Percentiles rank a stretch among this genome's conserved stretches.
phyloP scores from a whole-genome alignment of 495 filamentous ascomycete species.

The Hypoxylon perforatum region DNA sequence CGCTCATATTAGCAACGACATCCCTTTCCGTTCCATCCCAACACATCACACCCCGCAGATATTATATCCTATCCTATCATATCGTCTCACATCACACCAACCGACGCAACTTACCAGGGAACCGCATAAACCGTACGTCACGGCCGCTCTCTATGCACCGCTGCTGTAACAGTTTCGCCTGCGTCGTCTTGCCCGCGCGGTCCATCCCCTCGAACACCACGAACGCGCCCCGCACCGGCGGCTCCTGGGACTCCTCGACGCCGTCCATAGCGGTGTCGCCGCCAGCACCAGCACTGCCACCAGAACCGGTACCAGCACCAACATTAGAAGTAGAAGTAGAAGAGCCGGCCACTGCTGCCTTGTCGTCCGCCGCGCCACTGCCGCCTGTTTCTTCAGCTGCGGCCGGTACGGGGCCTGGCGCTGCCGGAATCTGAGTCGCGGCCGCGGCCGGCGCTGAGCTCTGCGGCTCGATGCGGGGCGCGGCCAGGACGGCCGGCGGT shows the following conservation, averaged over 20 bases:
- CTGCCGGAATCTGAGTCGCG: constrained; percentile 35
- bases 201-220: constrained; percentile 95
- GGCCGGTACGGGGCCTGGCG: constrained; percentile 1
- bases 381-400: constrained; percentile 5
- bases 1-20: background rate
- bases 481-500: constrained; percentile 29
- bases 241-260: constrained; percentile 26
- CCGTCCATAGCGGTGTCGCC: constrained; percentile 34
- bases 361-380: constrained; percentile 17
- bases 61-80: too few species aligned
- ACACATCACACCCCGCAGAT: too few species aligned
- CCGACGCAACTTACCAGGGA: constrained; percentile 75
- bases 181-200: constrained; percentile 94
- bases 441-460: constrained; percentile 34
- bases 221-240: constrained; percentile 71
- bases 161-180: constrained; percentile 78
- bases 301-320: background rate
- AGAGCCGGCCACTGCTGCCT: too few species aligned
- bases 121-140: constrained; percentile 79
- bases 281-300: too few species aligned
- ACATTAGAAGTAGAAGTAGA: background rate
- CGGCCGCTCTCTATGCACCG: constrained; percentile 69
- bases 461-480: constrained; percentile 38
- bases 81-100: too few species aligned
- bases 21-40: too few species aligned